Evolutionary conservation across 2,329 filamentous ascomycete species (phyloP).

Genomic region (Aspergillus glaucus): DNA sequence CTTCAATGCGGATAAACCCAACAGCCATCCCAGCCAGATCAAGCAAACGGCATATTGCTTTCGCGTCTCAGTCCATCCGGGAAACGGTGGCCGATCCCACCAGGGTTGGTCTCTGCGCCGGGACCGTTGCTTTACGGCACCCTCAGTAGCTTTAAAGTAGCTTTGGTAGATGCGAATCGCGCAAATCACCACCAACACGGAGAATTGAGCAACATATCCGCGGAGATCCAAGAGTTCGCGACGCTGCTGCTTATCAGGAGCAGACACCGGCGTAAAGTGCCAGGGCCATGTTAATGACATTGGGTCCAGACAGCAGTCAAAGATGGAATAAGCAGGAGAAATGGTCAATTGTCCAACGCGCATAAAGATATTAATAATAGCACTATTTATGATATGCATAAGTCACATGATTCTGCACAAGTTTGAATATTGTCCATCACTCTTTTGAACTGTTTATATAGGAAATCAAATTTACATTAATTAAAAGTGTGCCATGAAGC

Average conservation of each 20-base stretch:
- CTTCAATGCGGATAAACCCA: conserved; percentile 44
- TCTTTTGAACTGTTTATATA: not conserved
- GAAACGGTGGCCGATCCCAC: conserved; percentile 39
- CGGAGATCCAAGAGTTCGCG: conserved; percentile 50
- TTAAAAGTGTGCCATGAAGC: conserved; percentile 27
- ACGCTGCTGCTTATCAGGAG: conserved; percentile 45
- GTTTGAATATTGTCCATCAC: no score
- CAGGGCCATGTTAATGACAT: conserved; percentile 39
- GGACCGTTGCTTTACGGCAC: conserved; percentile 1
- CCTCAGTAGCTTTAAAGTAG: conserved; percentile 4
- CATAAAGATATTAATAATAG: not conserved
- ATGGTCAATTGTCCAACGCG: not conserved
- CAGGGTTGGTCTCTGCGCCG: conserved; percentile 27
- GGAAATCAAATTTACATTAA: conserved; percentile 9
- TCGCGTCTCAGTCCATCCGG: conserved; percentile 43
- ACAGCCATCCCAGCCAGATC: conserved; percentile 48
- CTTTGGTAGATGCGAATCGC: conserved; percentile 28
- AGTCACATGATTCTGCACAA: not conserved
- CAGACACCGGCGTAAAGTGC: conserved; percentile 47
- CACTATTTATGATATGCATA: not conserved
- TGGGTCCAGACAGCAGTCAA: not conserved
- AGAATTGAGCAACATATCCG: conserved; percentile 51
- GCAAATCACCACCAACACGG: conserved; percentile 43
- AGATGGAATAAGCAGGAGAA: not conserved
- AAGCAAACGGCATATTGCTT: conserved; percentile 45